Conservation (phyloP, 352 stramenopile species). For the Globisporangium emineosum region DNA sequence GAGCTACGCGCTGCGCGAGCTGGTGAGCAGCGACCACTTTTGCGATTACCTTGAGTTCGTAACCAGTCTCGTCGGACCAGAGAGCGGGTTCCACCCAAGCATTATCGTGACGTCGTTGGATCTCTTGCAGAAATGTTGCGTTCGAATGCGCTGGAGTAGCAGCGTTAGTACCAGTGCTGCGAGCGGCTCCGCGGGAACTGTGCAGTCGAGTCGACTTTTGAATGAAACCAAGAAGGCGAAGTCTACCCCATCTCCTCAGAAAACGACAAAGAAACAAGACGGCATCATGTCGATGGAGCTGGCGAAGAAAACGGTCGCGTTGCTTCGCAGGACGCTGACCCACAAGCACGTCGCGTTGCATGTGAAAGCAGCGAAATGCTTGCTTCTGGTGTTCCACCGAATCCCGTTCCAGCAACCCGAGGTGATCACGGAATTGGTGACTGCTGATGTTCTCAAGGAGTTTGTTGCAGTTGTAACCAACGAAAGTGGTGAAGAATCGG, state of each 20-base stretch:
- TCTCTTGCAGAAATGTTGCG: constrained; percentile 72
- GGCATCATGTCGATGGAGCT: constrained; percentile 37
- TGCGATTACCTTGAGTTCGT: constrained; percentile 60
- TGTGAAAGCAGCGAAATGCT: constrained; percentile 66
- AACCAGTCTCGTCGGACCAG: constrained; percentile 25
- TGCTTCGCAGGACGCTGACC: constrained; percentile 44
- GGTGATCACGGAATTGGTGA: constrained; percentile 41
- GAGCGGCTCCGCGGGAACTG: neutral
- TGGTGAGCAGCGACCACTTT: constrained; percentile 39
- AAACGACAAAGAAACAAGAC: constrained; percentile 15
- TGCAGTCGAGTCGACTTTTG: neutral
- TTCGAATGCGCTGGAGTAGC: constrained; percentile 56
- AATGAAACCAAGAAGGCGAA: neutral
- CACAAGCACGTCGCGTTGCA: constrained; percentile 61
- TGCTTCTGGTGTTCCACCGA: constrained; percentile 58
- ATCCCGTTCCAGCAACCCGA: constrained; percentile 28
- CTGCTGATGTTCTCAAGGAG: constrained; percentile 43
- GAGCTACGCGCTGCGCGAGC: constrained; percentile 44
- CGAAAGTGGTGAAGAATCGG: constrained; percentile 44
- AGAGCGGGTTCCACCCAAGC: constrained; percentile 50
- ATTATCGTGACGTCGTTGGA: constrained; percentile 60
- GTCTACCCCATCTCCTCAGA: constrained; percentile 12
- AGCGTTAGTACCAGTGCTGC: neutral
- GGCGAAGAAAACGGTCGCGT: constrained; percentile 36
- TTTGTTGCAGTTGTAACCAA: constrained; percentile 55